Conservation (phyloP, 2,329 filamentous ascomycete genomes). For the Neopestalotiopsis sp. region DNA sequence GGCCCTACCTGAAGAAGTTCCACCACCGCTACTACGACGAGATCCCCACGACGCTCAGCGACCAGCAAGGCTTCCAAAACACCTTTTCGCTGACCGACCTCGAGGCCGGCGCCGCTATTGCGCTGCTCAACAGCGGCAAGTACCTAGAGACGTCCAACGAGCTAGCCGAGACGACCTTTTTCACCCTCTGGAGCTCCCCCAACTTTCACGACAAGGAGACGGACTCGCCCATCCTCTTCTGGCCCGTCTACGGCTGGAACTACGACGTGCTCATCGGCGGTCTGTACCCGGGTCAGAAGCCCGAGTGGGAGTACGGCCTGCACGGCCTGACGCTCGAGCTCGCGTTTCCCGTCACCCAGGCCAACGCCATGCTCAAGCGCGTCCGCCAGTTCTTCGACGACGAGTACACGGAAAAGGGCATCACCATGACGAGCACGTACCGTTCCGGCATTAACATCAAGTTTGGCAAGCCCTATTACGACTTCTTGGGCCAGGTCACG, state of each 20-base stretch:
- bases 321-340: slow-evolving; percentile 56
- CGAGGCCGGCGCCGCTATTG: slow-evolving; percentile 46
- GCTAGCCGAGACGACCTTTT: slow-evolving; percentile 55
- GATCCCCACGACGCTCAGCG: slow-evolving; percentile 43
- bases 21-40: slow-evolving; percentile 59
- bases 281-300: slow-evolving; percentile 52
- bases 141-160: slow-evolving; percentile 52
- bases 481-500: slow-evolving; percentile 55
- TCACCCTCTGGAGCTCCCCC: slow-evolving; percentile 52
- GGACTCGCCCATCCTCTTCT: slow-evolving; percentile 45
- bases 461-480: slow-evolving; percentile 54
- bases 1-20: slow-evolving; percentile 57
- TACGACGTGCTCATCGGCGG: slow-evolving; percentile 60
- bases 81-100: slow-evolving; percentile 55
- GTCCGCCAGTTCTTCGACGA: slow-evolving; percentile 55
- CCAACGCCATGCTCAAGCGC: slow-evolving; percentile 54
- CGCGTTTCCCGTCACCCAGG: slow-evolving; percentile 55
- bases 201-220: slow-evolving; percentile 59
- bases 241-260: slow-evolving; percentile 60
- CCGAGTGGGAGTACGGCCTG: slow-evolving; percentile 56
- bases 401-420: slow-evolving; percentile 44
- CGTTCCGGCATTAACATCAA: slow-evolving; percentile 59
- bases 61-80: slow-evolving; percentile 56
- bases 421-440: slow-evolving; percentile 55
- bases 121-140: slow-evolving; percentile 53